A percentile compares a stretch with the other conserved stretches of the same genome.
Conservation (phyloP, 192 early-diverging fungal genomes). For the Mortierella antarctica region DNA sequence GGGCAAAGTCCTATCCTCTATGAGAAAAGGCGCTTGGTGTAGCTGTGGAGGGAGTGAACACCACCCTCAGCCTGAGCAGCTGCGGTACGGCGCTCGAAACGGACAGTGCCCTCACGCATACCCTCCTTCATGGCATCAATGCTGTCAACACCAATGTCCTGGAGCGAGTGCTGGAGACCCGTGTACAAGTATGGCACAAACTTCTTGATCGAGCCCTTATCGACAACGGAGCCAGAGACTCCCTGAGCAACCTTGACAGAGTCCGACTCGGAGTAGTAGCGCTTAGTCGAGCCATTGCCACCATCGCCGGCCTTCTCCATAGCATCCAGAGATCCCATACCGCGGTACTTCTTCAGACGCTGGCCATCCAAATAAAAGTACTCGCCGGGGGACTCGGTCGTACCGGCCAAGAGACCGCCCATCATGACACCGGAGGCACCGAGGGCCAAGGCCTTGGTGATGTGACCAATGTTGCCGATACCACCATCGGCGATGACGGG, state of each 20-base stretch:
- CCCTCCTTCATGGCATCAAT: constrained; percentile 74
- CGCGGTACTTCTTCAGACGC: constrained; percentile 98
- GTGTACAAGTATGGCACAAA: constrained; percentile 92
- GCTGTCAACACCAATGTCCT: constrained; percentile 91
- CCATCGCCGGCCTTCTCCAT: constrained; percentile 84
- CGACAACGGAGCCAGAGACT: constrained; percentile 96
- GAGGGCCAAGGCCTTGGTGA: constrained; percentile 94
- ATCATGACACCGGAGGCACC: constrained; percentile 99
- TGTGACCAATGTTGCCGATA: constrained; percentile 96
- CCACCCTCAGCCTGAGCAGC: constrained; percentile 97
- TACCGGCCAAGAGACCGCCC: constrained; percentile 96
- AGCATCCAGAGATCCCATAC: constrained; percentile 98
- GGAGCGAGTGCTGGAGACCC: constrained; percentile 96
- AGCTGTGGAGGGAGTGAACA: constrained; percentile 75
- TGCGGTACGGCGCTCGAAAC: constrained; percentile 95
- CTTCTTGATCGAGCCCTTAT: constrained; percentile 96
- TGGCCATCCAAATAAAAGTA: constrained; percentile 99
- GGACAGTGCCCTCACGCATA: constrained; percentile 77
- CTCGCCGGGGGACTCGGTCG: constrained; percentile 94
- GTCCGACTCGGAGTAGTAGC: constrained; percentile 98
- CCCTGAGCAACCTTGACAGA: constrained; percentile 99
- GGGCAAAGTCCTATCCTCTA: not conserved
- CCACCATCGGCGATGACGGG: constrained; percentile 98
- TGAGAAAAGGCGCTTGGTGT: constrained; percentile 56
- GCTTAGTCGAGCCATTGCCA: constrained; percentile 84